Evolutionary conservation across 2,329 filamentous ascomycete genomes (phyloP).

Genomic region (Colletotrichum phormii): DNA sequence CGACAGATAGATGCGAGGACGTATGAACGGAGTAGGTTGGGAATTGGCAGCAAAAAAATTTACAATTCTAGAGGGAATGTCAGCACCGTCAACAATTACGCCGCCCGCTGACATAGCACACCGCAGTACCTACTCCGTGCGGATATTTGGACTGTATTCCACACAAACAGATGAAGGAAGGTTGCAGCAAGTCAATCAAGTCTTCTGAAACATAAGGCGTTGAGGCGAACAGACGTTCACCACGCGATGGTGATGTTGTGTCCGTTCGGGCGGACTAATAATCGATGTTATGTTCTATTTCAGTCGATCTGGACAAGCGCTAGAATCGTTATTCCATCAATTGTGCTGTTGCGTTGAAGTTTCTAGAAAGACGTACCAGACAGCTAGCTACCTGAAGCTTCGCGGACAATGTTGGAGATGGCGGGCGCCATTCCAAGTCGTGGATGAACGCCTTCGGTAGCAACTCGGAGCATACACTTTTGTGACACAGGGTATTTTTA

Average conservation of each 20-base stretch:
- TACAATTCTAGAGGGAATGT: not conserved
- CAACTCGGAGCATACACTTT: conserved; percentile 21
- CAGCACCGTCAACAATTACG: conserved; percentile 2
- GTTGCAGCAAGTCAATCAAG: conserved; percentile 31
- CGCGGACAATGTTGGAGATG: conserved; percentile 12
- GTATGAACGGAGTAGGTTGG: not conserved
- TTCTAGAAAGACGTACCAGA: not conserved
- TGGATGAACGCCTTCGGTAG: conserved; percentile 14
- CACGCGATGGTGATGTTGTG: conserved; percentile 24
- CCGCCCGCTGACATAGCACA: conserved; percentile 13
- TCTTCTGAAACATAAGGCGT: conserved; percentile 37
- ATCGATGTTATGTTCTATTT: conserved; percentile 22
- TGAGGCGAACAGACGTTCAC: conserved; percentile 35
- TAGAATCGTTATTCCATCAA: not conserved
- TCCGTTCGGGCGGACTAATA: conserved; percentile 19
- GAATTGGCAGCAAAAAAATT: not conserved
- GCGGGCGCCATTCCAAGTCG: not conserved
- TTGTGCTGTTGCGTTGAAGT: not conserved
- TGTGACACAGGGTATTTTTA: conserved; percentile 32
- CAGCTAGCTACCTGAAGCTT: conserved; percentile 34
- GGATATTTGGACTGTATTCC: conserved; percentile 2
- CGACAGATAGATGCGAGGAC: conserved; percentile 5
- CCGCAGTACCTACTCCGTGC: not conserved
- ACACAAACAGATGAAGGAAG: conserved; percentile 34
- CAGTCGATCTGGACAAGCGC: conserved; percentile 2